Evolutionary conservation across 2,329 filamentous ascomycete species (phyloP).

Genomic region (Dothidotthia symphoricarpi): DNA sequence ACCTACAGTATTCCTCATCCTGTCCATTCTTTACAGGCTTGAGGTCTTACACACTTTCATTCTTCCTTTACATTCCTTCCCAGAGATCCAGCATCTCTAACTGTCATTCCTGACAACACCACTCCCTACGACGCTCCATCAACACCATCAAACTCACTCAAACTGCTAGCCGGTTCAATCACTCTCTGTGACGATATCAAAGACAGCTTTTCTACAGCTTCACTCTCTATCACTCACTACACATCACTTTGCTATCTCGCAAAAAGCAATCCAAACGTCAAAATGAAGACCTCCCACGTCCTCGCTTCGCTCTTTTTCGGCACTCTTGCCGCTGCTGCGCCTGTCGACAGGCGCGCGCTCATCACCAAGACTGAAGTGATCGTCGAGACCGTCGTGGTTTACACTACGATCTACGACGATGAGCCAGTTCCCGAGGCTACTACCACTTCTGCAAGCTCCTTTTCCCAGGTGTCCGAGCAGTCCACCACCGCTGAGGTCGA

Average conservation of each 20-base stretch:
- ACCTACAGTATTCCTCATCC: slow-evolving; percentile 19
- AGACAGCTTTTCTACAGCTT: slow-evolving; percentile 13
- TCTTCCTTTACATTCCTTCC: slow-evolving; percentile 25
- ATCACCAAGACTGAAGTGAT: slow-evolving; percentile 36
- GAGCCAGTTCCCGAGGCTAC: slow-evolving; percentile 17
- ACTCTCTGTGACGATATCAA: slow-evolving; percentile 19
- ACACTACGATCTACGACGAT: slow-evolving; percentile 39
- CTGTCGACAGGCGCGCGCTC: slow-evolving; percentile 37
- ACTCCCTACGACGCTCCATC: slow-evolving; percentile 21
- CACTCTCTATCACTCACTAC: slow-evolving; percentile 14
- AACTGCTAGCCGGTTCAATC: slow-evolving; percentile 41
- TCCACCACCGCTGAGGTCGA: slow-evolving; percentile 15
- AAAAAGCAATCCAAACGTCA: slow-evolving; percentile 21
- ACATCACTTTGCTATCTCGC: slow-evolving; percentile 4
- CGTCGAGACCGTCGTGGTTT: slow-evolving; percentile 36
- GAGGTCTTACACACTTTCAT: slow-evolving; percentile 38
- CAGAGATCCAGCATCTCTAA: slow-evolving; percentile 37
- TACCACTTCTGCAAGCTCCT: slow-evolving; percentile 21
- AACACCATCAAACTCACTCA: slow-evolving; percentile 12
- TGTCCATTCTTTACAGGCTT: slow-evolving; percentile 44
- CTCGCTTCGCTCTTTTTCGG: slow-evolving; percentile 38
- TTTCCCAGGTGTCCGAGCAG: slow-evolving; percentile 26
- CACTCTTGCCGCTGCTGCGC: slow-evolving; percentile 35
- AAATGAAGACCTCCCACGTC: slow-evolving; percentile 40
- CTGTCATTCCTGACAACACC: slow-evolving; percentile 33